These are phyloP conservation scores for Piromyces finnis DNA, from an alignment of 192 early-diverging fungal species.

Conservation along the genomic window DNA sequence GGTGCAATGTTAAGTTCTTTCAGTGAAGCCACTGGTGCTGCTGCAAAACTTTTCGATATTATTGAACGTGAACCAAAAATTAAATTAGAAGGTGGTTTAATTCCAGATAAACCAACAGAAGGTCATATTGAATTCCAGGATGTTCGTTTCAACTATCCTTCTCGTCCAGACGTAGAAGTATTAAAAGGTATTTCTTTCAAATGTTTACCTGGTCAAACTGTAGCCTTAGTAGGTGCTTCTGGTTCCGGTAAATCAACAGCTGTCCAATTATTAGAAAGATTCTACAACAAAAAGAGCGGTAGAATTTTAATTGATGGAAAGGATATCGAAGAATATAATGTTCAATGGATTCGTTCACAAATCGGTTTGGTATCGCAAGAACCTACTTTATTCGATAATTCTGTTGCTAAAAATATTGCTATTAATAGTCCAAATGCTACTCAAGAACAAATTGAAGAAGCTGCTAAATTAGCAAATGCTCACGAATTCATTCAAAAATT, in stretches of 20 bases:
- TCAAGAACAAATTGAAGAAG: conserved; percentile 27
- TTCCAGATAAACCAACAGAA: conserved; percentile 16
- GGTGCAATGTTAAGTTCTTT: conserved; percentile 60
- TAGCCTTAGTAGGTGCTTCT: conserved; percentile 78
- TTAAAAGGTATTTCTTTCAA: conserved; percentile 38
- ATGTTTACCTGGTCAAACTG: conserved; percentile 56
- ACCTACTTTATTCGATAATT: conserved; percentile 28
- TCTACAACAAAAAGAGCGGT: conserved; percentile 49
- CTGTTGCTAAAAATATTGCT: conserved; percentile 13
- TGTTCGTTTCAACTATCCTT: conserved; percentile 71
- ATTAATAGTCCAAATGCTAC: background rate
- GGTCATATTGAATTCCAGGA: conserved; percentile 58
- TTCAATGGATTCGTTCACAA: conserved; percentile 62
- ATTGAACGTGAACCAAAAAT: conserved; percentile 57
- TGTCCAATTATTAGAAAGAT: conserved; percentile 65
- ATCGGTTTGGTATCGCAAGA: conserved; percentile 86
- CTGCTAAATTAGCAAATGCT: conserved; percentile 48
- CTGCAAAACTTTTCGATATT: conserved; percentile 54
- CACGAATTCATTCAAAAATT: conserved; percentile 57
- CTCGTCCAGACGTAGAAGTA: conserved; percentile 64
- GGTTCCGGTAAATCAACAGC: conserved; percentile 82
- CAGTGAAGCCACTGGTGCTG: conserved; percentile 59
- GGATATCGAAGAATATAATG: conserved; percentile 56
- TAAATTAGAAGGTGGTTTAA: background rate
- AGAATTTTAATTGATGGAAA: conserved; percentile 51